phyloP scores from a whole-genome alignment of 2,329 filamentous ascomycete genomes.

The Pseudocercospora vitis region DNA sequence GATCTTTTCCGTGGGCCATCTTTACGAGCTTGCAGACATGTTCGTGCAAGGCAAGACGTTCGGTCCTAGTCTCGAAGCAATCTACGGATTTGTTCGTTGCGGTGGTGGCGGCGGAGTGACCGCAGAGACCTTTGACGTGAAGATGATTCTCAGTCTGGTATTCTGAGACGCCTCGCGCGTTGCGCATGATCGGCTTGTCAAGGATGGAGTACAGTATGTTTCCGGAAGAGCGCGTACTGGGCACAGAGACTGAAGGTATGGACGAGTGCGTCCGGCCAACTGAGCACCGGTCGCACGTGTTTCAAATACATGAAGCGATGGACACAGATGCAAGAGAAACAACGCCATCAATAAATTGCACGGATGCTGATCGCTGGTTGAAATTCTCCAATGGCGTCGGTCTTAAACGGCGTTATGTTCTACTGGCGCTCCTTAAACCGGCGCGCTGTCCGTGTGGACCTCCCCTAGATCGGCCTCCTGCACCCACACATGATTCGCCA shows the following conservation, averaged over 20 bases:
- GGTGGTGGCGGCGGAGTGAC: neutral
- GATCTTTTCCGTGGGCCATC: slow-evolving; percentile 6
- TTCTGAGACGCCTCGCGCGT: neutral
- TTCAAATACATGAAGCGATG: too few species aligned
- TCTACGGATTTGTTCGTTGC: neutral
- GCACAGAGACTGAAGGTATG: too few species aligned
- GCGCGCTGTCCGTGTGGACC: neutral
- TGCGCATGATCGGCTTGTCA: too few species aligned
- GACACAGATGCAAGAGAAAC: too few species aligned
- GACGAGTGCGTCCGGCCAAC: too few species aligned
- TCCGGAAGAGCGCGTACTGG: neutral
- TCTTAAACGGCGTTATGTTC: neutral
- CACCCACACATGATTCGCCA: neutral
- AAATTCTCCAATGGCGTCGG: neutral
- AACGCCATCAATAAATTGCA: too few species aligned
- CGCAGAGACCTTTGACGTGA: neutral
- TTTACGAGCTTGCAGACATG: neutral
- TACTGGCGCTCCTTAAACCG: neutral
- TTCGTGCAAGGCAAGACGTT: neutral
- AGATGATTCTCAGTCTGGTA: neutral
- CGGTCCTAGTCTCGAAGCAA: neutral
- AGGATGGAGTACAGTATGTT: neutral
- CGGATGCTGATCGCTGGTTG: neutral
- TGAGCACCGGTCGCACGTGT: too few species aligned
- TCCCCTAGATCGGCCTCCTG: neutral